Percentiles rank a stretch among this genome's conserved stretches.
These are phyloP conservation scores for Penicillium sp. DNA, from an alignment of 2,329 filamentous ascomycete species.

Conservation along the genomic window DNA sequence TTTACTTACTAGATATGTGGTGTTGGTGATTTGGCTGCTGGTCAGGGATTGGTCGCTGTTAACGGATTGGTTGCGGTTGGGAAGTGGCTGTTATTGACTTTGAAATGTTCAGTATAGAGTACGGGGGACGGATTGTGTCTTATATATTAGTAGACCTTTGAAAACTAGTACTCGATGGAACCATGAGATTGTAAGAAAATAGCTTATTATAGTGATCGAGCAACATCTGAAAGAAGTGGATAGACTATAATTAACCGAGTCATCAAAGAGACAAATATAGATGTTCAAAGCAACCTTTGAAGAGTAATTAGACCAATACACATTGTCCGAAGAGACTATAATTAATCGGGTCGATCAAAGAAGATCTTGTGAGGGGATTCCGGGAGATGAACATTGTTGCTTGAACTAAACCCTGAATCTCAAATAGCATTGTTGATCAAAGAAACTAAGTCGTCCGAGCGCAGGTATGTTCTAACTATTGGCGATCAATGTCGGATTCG, in stretches of 20 bases:
- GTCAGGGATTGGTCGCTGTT: background rate
- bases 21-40: background rate
- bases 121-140: too few species aligned
- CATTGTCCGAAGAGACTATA: background rate
- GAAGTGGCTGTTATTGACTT: background rate
- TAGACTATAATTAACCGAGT: background rate
- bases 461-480: background rate
- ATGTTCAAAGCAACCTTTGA: background rate
- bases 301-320: background rate
- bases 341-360: background rate
- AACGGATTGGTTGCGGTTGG: background rate
- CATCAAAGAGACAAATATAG: background rate
- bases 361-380: background rate
- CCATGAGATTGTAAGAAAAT: background rate
- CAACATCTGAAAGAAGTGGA: background rate
- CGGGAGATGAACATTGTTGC: background rate
- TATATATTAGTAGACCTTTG: background rate
- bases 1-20: background rate
- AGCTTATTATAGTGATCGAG: background rate
- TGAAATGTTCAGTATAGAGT: background rate
- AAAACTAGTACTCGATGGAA: background rate
- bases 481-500: background rate
- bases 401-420: background rate
- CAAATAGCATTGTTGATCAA: background rate
- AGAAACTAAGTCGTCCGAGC: background rate